Base-by-base conservation (phyloP, 345 rosid species). In the Aegle marmelos region DNA sequence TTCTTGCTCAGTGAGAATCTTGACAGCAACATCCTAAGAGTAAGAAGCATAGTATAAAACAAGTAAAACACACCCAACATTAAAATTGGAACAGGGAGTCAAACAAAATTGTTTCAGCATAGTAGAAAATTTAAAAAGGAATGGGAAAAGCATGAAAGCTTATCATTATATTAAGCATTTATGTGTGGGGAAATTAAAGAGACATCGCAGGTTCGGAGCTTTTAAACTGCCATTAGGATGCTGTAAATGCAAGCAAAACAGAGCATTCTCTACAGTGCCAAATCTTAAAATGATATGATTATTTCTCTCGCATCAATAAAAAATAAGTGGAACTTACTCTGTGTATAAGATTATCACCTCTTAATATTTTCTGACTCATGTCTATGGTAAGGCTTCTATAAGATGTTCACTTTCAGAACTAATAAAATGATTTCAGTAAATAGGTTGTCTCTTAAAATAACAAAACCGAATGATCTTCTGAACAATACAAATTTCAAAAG, bases 11-110 rank as follows among this genome's bases (percentile, higher is more conserved):
- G 80, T 73, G 45, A 88, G 89, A 81, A 86, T 82, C 83, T 88
- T 88, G 81, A 88, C 91, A 70, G 91, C 91, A 85, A 86, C 91
- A 79, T 88, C 91, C 91, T 88, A 70, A 22, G 63, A 73, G 68
- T 76, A 53, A 61, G 68, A 36, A 81, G 21, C 60, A 59, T 77
- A 53, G 39, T 34, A 62, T 77, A 62, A 79, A 62, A 31, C 63
- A 76, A 56, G 39, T 21, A 22, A 65, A 71, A 30, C 10, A 66
- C 53, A 50, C 28, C 53, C 9, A 48, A 33, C 28, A 75, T 68
- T 56, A 72, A 58, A 56, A 74, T 45, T 22, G 70, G 75, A 16
- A 48, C 60, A 50, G 24, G 31, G 59, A 68, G 9, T 36, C 54
- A 19, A 62, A 41, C 33, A 21, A 28, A 50, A 53, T 53, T 4